Base-by-base conservation (phyloP, 352 stramenopile species). In the Phytophthora agathidicida region DNA sequence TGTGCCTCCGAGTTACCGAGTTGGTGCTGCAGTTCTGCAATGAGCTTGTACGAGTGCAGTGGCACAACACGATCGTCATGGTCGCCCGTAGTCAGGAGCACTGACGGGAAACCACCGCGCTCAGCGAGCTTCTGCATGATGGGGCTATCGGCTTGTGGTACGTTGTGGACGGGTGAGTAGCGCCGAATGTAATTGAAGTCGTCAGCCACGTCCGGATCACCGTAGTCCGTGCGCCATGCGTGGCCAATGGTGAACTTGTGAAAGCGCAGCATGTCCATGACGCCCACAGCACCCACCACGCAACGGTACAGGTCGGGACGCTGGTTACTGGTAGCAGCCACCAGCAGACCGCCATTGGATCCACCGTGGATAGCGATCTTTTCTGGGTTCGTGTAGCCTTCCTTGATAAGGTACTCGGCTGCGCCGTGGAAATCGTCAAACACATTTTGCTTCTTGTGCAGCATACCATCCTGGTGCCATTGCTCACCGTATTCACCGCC, bases 401-500 rank as follows among this genome's bases (percentile, higher is more conserved):
- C 73, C 30, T 82, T 66, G 59, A 98, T 94, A 7, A 99, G 68
- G 69, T 98, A 91, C 65, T 98, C 83, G 26, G 81, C 94, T 37
- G 97, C 92, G n/a, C 87, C 87, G 51, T 97, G 93, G 68, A 98
- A 98, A 61, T 99, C 96, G 45, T 99, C 94, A 59, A 98, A 99
- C 8, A 92, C 86, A 65, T 96, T 96, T 55, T 98, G 88, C 54
- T 97, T 90, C 66, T 98, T 98, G 56, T 88, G 83, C 36, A 98
- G 85, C 65, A 98, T 91, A 11, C 91, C 95, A 37, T 94, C 91
- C 58, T 97, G 88, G 74, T 96, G 89, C 91, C 93, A 98, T 35
- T 80, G 61, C 45, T 96, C 83, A 24, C 93, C 93, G 53, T 97
- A 98, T 48, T 98, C 93, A n/a, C 93, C 91, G 47, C 89, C 96